Evolutionary conservation across 2,329 filamentous ascomycete species (phyloP), one percentile per base, ranked within the genome.

Genomic region (Trichoderma simmonsii): DNA sequence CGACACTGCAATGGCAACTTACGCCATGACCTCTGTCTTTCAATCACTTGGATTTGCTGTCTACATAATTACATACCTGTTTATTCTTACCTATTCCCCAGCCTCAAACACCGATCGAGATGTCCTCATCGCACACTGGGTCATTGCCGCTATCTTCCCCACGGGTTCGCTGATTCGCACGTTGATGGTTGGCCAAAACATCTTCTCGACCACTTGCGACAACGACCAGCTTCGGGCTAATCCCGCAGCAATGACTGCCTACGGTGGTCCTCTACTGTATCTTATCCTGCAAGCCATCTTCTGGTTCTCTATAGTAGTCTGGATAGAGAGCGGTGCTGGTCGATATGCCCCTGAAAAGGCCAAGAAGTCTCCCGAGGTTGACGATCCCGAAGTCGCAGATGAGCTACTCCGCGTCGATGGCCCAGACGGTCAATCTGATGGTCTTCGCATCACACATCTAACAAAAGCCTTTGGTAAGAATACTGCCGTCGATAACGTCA

Each of bases 221-320:
- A 83, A 88, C 21, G 74, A 85, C 15, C 89, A 83, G 88, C 74
- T 78, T 12, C 71, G 70, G 24, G 82, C 70, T 21, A 90, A 94
- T 75, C 91, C 93, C 0, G 92, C 89, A 12, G 89, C 85, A 4
- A 86, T 86, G 1, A 87, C 91, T n/a, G 75, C 72, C 8, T 97
- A 94, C 75, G 94, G 94, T 34, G 93, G 93, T 0, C 93, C 93
- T 0, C 94, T 97, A 34, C 82, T 95, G 0, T 97, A 95, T 78
- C 86, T 97, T 0, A 86, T 92, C 61, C 56, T 93, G 0, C 94
- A 97, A 77, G 87, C 89, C 0, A 80, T 92, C 24, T 72, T 92
- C 15, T 85, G 95, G 2, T 92, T 95, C 75, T 82, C 85, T 0
- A 80, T 93, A 21, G 85, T 97, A 0, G 83, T 97, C 8, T 94